These are phyloP conservation scores for Aspergillus udagawae DNA, from an alignment of 2,329 filamentous ascomycete species.

Conservation along the genomic window DNA sequence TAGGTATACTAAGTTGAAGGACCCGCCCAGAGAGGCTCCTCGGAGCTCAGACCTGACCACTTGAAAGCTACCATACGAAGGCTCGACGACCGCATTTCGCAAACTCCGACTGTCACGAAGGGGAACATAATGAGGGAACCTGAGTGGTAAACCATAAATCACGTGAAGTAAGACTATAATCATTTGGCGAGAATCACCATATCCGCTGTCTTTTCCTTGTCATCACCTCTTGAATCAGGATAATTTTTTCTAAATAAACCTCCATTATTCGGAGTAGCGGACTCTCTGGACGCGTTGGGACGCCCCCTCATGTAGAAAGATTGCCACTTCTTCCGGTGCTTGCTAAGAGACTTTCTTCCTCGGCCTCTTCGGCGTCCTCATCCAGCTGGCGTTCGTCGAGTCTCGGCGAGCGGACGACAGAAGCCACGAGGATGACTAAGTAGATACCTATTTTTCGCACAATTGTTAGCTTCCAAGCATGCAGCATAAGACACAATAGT, in stretches of 20 bases:
- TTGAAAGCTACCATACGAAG: neutral
- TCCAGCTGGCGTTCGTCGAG: constrained; percentile 75
- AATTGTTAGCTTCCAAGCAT: neutral
- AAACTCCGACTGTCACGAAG: neutral
- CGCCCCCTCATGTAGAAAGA: constrained; percentile 83
- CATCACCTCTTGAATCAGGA: neutral
- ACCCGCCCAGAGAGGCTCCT: neutral
- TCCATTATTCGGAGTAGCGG: neutral
- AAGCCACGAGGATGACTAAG: constrained; percentile 72
- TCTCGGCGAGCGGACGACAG: constrained; percentile 74
- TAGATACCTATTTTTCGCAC: constrained; percentile 55
- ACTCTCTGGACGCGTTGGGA: constrained; percentile 42
- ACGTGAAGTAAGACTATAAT: neutral
- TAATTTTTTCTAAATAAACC: neutral
- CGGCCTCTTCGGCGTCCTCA: constrained; percentile 83
- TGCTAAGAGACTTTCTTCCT: constrained; percentile 87
- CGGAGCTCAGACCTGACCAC: neutral
- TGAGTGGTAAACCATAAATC: neutral
- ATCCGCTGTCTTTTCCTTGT: too few relatives aligned
- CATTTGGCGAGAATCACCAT: neutral
- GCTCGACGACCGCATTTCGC: neutral
- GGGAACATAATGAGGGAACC: neutral
- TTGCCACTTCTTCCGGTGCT: constrained; percentile 77
- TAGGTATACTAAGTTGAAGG: neutral
- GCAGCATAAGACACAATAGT: neutral